Conservation (phyloP, 352 stramenopile species). For the Aphanomyces euteiches region DNA sequence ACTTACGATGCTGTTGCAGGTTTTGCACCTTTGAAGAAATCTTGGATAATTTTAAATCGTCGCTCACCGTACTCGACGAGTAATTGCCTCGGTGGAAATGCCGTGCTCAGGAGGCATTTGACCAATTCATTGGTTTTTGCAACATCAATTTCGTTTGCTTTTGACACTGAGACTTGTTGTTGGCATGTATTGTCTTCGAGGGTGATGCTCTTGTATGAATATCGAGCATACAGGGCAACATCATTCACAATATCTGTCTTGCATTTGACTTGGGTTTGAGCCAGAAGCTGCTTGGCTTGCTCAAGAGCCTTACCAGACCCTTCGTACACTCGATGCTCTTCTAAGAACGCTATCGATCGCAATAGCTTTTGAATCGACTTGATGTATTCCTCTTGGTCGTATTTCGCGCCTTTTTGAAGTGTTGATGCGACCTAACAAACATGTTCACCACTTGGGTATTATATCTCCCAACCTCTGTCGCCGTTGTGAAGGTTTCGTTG, state of each 20-base stretch:
- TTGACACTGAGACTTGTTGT: conserved; percentile 39
- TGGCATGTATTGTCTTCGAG: conserved; percentile 27
- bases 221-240: conserved; percentile 53
- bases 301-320: conserved; percentile 67
- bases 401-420: conserved; percentile 64
- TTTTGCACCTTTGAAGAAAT: conserved; percentile 33
- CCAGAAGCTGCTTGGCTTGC: conserved; percentile 55
- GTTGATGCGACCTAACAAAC: conserved; percentile 49
- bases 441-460: too few species aligned
- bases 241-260: conserved; percentile 68
- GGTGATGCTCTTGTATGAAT: conserved; percentile 30
- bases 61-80: conserved; percentile 64
- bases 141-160: conserved; percentile 52
- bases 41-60: conserved; percentile 54
- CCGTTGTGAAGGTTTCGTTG: conserved; percentile 69
- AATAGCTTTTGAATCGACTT: conserved; percentile 61
- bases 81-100: conserved; percentile 49
- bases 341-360: conserved; percentile 62
- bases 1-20: too few species aligned
- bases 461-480: conserved; percentile 48
- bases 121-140: conserved; percentile 57
- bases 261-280: conserved; percentile 57
- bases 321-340: conserved; percentile 67
- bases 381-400: conserved; percentile 67
- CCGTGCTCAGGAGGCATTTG: conserved; percentile 53